A percentile compares a stretch with the other conserved stretches of the same genome.
These are phyloP conservation scores for Rhodotorula sp. DNA, from an alignment of 1,284 basidiomycete genomes.

Conservation along the genomic window DNA sequence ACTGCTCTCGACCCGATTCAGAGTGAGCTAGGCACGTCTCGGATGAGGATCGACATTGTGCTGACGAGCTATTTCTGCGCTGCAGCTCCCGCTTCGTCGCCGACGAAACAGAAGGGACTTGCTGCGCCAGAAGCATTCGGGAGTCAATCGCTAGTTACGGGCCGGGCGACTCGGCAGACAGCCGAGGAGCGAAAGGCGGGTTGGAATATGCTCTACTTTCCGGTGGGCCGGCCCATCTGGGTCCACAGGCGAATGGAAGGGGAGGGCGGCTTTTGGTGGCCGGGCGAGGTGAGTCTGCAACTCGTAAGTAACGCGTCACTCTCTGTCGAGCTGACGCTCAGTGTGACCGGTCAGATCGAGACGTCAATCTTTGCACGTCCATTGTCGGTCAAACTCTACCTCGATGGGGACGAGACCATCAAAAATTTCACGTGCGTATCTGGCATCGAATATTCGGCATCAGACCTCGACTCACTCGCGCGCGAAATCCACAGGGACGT, in stretches of 20 bases:
- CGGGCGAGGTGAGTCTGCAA: conserved; percentile 13
- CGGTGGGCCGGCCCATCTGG: conserved; percentile 22
- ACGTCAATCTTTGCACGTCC: neutral
- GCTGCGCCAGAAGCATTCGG: conserved; percentile 11
- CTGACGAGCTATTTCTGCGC: no score
- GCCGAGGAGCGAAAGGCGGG: conserved; percentile 14
- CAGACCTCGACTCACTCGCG: neutral
- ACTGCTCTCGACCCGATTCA: no score
- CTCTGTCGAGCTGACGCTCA: no score
- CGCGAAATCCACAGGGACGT: neutral
- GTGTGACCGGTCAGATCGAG: neutral
- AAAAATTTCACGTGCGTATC: conserved; percentile 7
- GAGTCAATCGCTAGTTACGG: neutral
- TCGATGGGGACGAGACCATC: conserved; percentile 8
- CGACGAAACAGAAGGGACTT: conserved; percentile 4
- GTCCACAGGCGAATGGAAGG: conserved; percentile 5
- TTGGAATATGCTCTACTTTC: conserved; percentile 14
- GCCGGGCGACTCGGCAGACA: conserved; percentile 1
- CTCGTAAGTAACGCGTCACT: no score
- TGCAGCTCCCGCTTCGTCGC: neutral
- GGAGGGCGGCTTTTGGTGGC: conserved; percentile 30
- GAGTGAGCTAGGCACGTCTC: no score
- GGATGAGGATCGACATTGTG: neutral
- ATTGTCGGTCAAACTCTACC: conserved; percentile 13
- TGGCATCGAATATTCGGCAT: no score